Percentiles rank a stretch among this genome's conserved stretches.
Conservation (phyloP, 2,329 filamentous ascomycete genomes). For the Chaetomium olivaceum region DNA sequence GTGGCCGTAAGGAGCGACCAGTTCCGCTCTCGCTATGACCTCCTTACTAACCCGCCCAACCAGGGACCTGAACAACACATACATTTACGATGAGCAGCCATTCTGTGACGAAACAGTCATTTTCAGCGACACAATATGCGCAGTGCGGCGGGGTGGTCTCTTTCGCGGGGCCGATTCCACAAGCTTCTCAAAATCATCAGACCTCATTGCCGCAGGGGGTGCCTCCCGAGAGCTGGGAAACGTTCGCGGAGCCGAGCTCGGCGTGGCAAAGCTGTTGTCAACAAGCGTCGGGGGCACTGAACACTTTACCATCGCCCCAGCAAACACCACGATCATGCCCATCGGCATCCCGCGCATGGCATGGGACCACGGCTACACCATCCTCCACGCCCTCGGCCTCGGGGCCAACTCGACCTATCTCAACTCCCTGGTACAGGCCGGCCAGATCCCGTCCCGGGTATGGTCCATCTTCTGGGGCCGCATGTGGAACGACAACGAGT, state of each 20-base stretch:
- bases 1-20: conserved; percentile 35
- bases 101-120: conserved; percentile 36
- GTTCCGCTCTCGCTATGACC: neutral
- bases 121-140: conserved; percentile 37
- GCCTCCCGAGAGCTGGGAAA: conserved; percentile 25
- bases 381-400: conserved; percentile 35
- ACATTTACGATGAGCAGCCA: conserved; percentile 37
- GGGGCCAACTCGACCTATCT: conserved; percentile 39
- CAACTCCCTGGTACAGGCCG: conserved; percentile 30
- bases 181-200: conserved; percentile 20
- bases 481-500: conserved; percentile 33
- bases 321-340: conserved; percentile 22
- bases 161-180: conserved; percentile 29
- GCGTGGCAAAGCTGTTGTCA: conserved; percentile 31
- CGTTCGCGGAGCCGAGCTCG: conserved; percentile 20
- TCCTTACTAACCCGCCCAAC: neutral
- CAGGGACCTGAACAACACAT: conserved; percentile 42
- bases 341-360: conserved; percentile 34
- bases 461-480: conserved; percentile 43
- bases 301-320: conserved; percentile 8
- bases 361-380: conserved; percentile 37
- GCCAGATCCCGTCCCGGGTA: conserved; percentile 34
- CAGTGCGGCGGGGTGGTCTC: conserved; percentile 30
- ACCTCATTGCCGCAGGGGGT: conserved; percentile 26
- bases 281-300: conserved; percentile 33